Base-by-base conservation (phyloP, 2,329 filamentous ascomycete genomes). In the Ophiocordyceps camponoti-saundersi region DNA sequence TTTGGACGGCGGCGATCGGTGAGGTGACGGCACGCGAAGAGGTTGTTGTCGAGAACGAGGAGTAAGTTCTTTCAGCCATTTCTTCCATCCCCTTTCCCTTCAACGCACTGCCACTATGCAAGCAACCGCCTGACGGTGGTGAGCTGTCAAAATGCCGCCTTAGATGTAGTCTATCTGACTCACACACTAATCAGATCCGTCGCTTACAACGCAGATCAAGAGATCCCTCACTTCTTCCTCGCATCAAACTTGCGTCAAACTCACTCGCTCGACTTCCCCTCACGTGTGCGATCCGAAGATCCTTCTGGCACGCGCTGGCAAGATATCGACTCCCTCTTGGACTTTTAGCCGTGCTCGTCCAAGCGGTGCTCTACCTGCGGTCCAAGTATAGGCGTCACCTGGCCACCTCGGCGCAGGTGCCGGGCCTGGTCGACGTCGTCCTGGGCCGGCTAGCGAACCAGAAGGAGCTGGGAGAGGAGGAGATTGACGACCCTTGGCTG, bases 231-330 rank as follows among this genome's bases (percentile, higher is more conserved):
- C 75, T 70, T 69, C 66, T 79, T 78, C 59, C 71, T 70, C 62
- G 63, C 12, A 23, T 44, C 65, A 68, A 71, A 71, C 77, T 95
- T 73, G 77, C 79, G 66, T 90, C 84, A 68, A 83, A 77, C 72
- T 93, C 86, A 72, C 84, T 94, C 81, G 84, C 89, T 75, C 77
- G 83, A 65, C 75, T 96, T 82, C 77, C 89, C 69, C 72, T 95
- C 82, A 62, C 69, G 70, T 95, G 86, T 67, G 77, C 84, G 66
- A 57, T 87, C 81, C 77, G 77, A 64, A 75, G 85, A 70, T 85
- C 80, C 66, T 65, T 89, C 77, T 72, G 82, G 68, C 77, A 82
- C 74, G 76, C 82, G 64, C 58, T 92, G 83, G 85, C 81, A 77
- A 75, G 81, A 82, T 75, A 92, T 92, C 75, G 85, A 81, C 69